Conservation (phyloP, 148 eudicot species). For the Rhododendron griersonianum region DNA sequence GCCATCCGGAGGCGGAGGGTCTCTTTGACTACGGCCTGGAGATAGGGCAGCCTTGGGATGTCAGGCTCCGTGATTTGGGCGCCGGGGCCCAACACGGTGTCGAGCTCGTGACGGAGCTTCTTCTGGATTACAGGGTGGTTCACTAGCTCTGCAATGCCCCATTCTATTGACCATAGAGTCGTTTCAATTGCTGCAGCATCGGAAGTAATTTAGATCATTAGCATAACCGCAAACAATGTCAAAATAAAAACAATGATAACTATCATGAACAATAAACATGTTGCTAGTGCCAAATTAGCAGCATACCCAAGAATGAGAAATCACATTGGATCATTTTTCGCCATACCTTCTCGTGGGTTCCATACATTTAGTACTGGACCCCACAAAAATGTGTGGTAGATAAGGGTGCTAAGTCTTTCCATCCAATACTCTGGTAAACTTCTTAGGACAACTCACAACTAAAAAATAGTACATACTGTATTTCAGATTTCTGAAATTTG, state of each 20-base stretch:
- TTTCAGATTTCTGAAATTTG: too few relatives aligned
- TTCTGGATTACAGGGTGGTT: slow-evolving; percentile 68
- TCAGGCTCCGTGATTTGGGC: slow-evolving; percentile 66
- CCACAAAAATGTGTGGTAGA: too few relatives aligned
- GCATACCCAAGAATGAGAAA: background rate
- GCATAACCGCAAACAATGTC: background rate
- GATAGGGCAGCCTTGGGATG: slow-evolving; percentile 50
- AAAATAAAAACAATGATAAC: background rate
- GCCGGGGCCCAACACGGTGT: slow-evolving; percentile 51
- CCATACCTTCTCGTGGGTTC: too few relatives aligned
- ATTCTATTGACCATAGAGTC: slow-evolving; percentile 77
- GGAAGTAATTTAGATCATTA: background rate
- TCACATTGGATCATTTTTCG: background rate
- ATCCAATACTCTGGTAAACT: background rate
- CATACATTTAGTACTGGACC: too few relatives aligned
- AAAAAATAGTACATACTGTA: too few relatives aligned
- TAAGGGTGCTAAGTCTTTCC: background rate
- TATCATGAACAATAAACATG: too few relatives aligned
- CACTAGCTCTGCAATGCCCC: slow-evolving; percentile 76
- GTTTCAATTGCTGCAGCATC: slow-evolving; percentile 64
- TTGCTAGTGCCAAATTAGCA: background rate
- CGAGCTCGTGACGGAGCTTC: slow-evolving; percentile 55
- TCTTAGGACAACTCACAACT: too few relatives aligned
- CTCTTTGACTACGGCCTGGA: slow-evolving; percentile 75
- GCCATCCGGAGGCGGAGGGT: slow-evolving; percentile 74